phyloP scores from a whole-genome alignment of 371 early-diverging fungal species.

The Apophysomyces ossiformis region DNA sequence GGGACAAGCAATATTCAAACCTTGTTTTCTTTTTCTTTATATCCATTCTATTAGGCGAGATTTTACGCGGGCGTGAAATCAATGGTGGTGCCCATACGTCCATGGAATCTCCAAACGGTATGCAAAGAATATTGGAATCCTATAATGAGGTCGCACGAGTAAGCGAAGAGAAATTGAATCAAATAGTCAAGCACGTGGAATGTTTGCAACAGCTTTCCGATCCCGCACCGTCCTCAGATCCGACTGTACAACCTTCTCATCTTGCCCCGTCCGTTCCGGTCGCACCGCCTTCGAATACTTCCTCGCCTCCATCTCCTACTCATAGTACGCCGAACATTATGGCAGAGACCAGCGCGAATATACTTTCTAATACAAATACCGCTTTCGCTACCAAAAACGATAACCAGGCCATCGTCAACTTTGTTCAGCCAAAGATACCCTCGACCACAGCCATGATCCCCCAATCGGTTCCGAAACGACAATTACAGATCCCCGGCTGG shows the following conservation, averaged over 20 bases:
- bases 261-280: slow-evolving; percentile 5
- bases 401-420: not conserved
- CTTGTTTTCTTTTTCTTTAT: not conserved
- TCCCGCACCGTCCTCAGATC: slow-evolving; percentile 12
- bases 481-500: slow-evolving; percentile 52
- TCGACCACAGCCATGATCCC: slow-evolving; percentile 5
- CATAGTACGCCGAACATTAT: not conserved
- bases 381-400: not conserved
- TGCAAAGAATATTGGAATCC: slow-evolving; percentile 15
- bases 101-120: not conserved
- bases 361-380: not conserved
- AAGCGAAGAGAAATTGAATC: slow-evolving; percentile 16
- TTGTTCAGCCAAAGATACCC: slow-evolving; percentile 7
- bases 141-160: slow-evolving; percentile 18
- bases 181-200: slow-evolving; percentile 19
- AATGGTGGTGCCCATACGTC: not conserved
- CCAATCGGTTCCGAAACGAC: slow-evolving; percentile 21
- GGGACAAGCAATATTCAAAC: not conserved
- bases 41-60: not conserved
- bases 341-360: slow-evolving; percentile 6
- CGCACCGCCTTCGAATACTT: not conserved
- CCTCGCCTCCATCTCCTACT: slow-evolving; percentile 9
- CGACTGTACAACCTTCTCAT: slow-evolving; percentile 6
- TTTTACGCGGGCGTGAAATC: slow-evolving; percentile 11
- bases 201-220: slow-evolving; percentile 13